phyloP scores from a whole-genome alignment of 805 yeast genomes.

The Maudiozyma serrabonitensis region DNA sequence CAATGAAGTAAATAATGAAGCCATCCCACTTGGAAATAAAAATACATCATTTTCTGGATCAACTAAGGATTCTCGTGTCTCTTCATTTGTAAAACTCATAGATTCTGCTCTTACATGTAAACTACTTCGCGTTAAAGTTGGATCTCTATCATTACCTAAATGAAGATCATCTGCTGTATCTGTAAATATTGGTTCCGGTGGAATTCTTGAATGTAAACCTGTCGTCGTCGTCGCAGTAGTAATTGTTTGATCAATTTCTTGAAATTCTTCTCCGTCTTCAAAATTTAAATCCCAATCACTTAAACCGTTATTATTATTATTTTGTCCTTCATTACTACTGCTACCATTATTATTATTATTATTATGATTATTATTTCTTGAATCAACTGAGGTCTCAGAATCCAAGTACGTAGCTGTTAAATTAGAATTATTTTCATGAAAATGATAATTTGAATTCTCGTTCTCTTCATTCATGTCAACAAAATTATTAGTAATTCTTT shows the following conservation, averaged over 20 bases:
- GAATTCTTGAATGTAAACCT: slow-evolving; percentile 15
- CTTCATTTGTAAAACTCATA: neutral
- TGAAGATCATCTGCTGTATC: neutral
- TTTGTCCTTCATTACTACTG: too few species aligned
- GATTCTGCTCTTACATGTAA: neutral
- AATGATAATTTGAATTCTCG: slow-evolving; percentile 16
- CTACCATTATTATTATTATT: neutral
- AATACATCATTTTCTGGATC: slow-evolving; percentile 58
- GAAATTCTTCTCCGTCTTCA: slow-evolving; percentile 1
- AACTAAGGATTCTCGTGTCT: slow-evolving; percentile 2
- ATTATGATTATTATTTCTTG: neutral
- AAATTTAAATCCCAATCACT: slow-evolving; percentile 4
- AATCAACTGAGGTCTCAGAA: neutral
- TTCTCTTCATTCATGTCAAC: slow-evolving; percentile 29
- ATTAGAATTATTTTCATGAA: slow-evolving; percentile 5
- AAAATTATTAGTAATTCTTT: slow-evolving; percentile 63
- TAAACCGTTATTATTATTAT: neutral
- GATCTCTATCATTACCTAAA: too few species aligned
- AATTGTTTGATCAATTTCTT: neutral
- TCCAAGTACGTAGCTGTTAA: slow-evolving; percentile 7
- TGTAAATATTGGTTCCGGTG: slow-evolving; percentile 23
- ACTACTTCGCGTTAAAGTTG: neutral
- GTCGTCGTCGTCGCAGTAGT: neutral
- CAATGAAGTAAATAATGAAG: slow-evolving; percentile 79
- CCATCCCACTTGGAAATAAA: slow-evolving; percentile 87